Percentiles rank a stretch among this genome's conserved stretches.
Conservation (phyloP, 768 basidiomycete species). For the Cyathus striatus region DNA sequence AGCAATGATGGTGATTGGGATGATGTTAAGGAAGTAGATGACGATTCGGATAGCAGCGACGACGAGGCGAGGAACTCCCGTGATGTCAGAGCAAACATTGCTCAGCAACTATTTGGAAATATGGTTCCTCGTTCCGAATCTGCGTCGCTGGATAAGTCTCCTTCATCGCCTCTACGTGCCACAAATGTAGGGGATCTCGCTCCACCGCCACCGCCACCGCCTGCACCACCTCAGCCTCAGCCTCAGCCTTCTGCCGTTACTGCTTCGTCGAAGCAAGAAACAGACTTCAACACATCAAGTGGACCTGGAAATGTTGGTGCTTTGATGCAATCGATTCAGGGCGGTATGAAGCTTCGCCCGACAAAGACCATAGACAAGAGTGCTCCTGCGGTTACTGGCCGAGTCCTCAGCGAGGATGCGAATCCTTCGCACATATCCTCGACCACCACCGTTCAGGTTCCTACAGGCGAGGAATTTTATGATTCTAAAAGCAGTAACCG, state of each 20-base stretch:
- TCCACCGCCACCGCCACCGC: too few relatives aligned
- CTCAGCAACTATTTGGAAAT: conserved; percentile 72
- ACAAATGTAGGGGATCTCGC: conserved; percentile 26
- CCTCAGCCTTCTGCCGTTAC: too few relatives aligned
- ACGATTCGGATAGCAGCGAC: conserved; percentile 66
- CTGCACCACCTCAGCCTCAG: conserved; percentile 33
- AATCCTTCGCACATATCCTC: conserved; percentile 63
- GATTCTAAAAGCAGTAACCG: conserved; percentile 39
- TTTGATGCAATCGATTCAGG: conserved; percentile 75
- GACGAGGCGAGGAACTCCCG: conserved; percentile 73
- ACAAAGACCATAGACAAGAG: conserved; percentile 84
- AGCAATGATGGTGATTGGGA: conserved; percentile 76
- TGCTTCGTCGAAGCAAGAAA: conserved; percentile 25
- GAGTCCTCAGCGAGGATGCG: conserved; percentile 68
- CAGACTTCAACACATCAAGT: conserved; percentile 23
- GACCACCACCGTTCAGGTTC: conserved; percentile 22
- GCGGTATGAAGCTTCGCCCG: conserved; percentile 66
- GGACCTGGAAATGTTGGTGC: conserved; percentile 53
- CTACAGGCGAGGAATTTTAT: conserved; percentile 12
- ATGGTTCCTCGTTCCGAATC: conserved; percentile 62
- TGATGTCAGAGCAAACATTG: conserved; percentile 63
- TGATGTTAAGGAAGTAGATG: conserved; percentile 68
- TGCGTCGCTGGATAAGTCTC: conserved; percentile 23
- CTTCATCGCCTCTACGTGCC: conserved; percentile 27
- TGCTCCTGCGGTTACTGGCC: conserved; percentile 61